These are phyloP conservation scores for Colletotrichum phormii DNA, from an alignment of 2,329 filamentous ascomycete species.

Conservation along the genomic window DNA sequence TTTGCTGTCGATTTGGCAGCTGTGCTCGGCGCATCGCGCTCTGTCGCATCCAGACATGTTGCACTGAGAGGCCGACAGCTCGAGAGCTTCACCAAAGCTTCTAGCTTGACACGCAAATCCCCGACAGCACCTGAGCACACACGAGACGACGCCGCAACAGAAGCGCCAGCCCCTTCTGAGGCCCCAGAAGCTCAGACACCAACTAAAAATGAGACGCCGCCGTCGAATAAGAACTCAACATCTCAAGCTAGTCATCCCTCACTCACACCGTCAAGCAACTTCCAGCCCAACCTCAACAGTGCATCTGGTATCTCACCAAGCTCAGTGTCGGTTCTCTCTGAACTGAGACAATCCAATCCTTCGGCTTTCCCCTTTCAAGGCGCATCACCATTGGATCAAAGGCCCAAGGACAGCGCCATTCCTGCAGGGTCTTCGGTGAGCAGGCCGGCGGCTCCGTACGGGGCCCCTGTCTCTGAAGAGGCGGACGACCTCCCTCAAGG, in stretches of 20 bases:
- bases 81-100: conserved; percentile 60
- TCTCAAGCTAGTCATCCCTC: conserved; percentile 21
- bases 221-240: neutral
- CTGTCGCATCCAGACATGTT: conserved; percentile 72
- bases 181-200: neutral
- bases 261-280: conserved; percentile 17
- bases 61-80: conserved; percentile 67
- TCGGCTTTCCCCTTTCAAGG: conserved; percentile 25
- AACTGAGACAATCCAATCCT: conserved; percentile 27
- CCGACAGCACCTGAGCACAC: conserved; percentile 9
- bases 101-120: conserved; percentile 50
- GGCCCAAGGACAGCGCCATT: neutral
- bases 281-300: conserved; percentile 1
- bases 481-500: conserved; percentile 51
- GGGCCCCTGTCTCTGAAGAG: conserved; percentile 31
- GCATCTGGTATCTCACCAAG: conserved; percentile 17
- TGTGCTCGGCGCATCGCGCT: conserved; percentile 76
- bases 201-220: neutral
- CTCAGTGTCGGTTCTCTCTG: conserved; percentile 28
- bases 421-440: neutral
- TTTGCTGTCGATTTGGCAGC: conserved; percentile 76
- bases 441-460: neutral
- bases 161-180: neutral
- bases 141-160: neutral
- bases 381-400: conserved; percentile 22